Percentiles rank a stretch among this genome's conserved stretches.
phyloP scores from a whole-genome alignment of 805 yeast genomes.

The Candida multigemmis region DNA sequence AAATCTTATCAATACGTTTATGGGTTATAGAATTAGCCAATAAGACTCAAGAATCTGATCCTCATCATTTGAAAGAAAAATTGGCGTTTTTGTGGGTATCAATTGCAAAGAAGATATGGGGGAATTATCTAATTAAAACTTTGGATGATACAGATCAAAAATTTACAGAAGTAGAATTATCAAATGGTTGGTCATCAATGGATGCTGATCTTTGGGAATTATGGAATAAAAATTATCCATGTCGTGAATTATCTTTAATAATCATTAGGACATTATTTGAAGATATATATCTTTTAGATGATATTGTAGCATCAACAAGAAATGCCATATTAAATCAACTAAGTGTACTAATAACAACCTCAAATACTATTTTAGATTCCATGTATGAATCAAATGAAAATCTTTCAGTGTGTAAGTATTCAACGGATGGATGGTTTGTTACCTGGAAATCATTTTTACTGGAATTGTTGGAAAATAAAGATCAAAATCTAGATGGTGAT shows the following conservation, averaged over 20 bases:
- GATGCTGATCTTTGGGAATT: conserved; percentile 65
- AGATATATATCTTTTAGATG: conserved; percentile 87
- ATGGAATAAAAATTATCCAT: conserved; percentile 58
- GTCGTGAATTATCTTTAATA: conserved; percentile 70
- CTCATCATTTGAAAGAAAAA: conserved; percentile 86
- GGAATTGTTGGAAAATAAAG: conserved; percentile 22
- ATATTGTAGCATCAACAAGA: conserved; percentile 78
- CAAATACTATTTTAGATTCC: conserved; percentile 51
- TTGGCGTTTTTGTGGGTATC: conserved; percentile 87
- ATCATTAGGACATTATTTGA: conserved; percentile 84
- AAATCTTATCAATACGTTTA: conserved; percentile 58
- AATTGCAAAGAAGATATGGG: conserved; percentile 89
- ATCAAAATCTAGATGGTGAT: too few species aligned
- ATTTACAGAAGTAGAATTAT: conserved; percentile 36
- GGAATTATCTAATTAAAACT: conserved; percentile 45
- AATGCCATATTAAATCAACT: conserved; percentile 69
- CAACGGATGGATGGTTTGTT: conserved; percentile 77
- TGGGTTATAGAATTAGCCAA: conserved; percentile 80
- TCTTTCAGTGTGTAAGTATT: conserved; percentile 55
- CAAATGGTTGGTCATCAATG: conserved; percentile 81
- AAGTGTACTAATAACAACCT: conserved; percentile 76
- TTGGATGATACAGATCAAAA: conserved; percentile 8
- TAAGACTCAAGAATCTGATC: conserved; percentile 55
- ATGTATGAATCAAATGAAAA: conserved; percentile 61
- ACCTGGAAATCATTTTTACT: conserved; percentile 48